Conservation (phyloP, 2,329 filamentous ascomycete species). For the Nemania serpens region DNA sequence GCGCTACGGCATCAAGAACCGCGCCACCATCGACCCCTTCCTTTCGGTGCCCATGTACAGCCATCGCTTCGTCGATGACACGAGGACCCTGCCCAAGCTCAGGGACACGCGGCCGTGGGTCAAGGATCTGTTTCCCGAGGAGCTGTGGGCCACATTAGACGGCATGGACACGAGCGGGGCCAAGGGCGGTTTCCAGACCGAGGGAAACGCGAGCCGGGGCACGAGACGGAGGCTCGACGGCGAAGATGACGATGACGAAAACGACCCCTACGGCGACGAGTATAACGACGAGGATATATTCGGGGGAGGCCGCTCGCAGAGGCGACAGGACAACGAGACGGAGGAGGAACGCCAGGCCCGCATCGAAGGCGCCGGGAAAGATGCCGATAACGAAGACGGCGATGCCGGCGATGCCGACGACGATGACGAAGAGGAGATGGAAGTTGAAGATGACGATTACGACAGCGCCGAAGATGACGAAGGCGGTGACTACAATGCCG, state of each 20-base stretch:
- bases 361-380: conserved; percentile 39
- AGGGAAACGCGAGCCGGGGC: conserved; percentile 34
- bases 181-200: conserved; percentile 39
- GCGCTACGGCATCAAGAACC: conserved; percentile 59
- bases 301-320: conserved; percentile 14
- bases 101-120: conserved; percentile 51
- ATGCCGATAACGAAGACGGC: conserved; percentile 42
- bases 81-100: conserved; percentile 60
- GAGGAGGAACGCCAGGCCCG: conserved; percentile 43
- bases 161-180: conserved; percentile 46
- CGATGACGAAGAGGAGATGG: conserved; percentile 53
- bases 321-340: conserved; percentile 37
- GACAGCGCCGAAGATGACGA: conserved; percentile 58
- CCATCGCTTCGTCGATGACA: conserved; percentile 56
- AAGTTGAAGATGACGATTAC: conserved; percentile 53
- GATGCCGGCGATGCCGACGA: conserved; percentile 47
- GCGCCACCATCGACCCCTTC: conserved; percentile 62
- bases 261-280: conserved; percentile 39
- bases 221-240: conserved; percentile 53
- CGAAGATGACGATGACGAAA: conserved; percentile 44
- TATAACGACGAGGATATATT: conserved; percentile 33
- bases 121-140: conserved; percentile 58
- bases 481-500: conserved; percentile 65
- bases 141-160: conserved; percentile 60
- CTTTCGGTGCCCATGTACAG: conserved; percentile 63